Conservation (phyloP, 2,329 filamentous ascomycete species). For the Fusarium burgessii region DNA sequence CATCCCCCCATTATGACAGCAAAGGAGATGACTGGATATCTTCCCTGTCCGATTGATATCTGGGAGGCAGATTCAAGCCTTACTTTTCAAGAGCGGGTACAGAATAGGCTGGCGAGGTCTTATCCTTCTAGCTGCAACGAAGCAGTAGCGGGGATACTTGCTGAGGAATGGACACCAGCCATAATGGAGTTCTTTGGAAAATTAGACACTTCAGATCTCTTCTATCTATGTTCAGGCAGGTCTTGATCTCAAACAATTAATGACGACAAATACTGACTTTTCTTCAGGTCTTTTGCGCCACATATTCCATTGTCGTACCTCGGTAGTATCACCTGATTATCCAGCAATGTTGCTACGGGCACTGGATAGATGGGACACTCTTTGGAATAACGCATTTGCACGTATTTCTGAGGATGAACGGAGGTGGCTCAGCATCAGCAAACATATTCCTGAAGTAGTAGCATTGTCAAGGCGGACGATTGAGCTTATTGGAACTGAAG, state of each 20-base stretch:
- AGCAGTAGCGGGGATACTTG: slow-evolving; percentile 10
- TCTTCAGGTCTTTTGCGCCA: slow-evolving; percentile 4
- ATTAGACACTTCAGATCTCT: slow-evolving; percentile 5
- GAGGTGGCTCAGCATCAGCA: slow-evolving; percentile 24
- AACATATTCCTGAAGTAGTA: slow-evolving; percentile 14
- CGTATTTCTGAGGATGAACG: slow-evolving; percentile 2
- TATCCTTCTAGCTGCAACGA: background rate
- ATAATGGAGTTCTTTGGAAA: background rate
- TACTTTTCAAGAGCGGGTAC: background rate
- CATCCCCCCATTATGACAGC: slow-evolving; percentile 17
- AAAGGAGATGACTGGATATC: slow-evolving; percentile 28
- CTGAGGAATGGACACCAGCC: slow-evolving; percentile 4
- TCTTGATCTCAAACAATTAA: fast-evolving
- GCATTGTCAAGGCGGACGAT: slow-evolving; percentile 10
- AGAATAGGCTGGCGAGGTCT: fast-evolving
- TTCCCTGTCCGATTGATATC: slow-evolving; percentile 18
- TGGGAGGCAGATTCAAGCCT: slow-evolving; percentile 26
- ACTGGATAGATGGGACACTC: slow-evolving; percentile 25
- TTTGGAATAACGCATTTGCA: slow-evolving; percentile 8
- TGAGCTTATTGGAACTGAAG: background rate
- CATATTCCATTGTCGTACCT: slow-evolving; percentile 22
- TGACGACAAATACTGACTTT: background rate
- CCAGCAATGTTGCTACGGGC: background rate
- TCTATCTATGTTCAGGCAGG: background rate
- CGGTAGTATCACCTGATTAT: background rate